A percentile compares a stretch with the other conserved stretches of the same genome.
Evolutionary conservation across 2,329 filamentous ascomycete genomes (phyloP).

Genomic region (Fusarium temperatum): DNA sequence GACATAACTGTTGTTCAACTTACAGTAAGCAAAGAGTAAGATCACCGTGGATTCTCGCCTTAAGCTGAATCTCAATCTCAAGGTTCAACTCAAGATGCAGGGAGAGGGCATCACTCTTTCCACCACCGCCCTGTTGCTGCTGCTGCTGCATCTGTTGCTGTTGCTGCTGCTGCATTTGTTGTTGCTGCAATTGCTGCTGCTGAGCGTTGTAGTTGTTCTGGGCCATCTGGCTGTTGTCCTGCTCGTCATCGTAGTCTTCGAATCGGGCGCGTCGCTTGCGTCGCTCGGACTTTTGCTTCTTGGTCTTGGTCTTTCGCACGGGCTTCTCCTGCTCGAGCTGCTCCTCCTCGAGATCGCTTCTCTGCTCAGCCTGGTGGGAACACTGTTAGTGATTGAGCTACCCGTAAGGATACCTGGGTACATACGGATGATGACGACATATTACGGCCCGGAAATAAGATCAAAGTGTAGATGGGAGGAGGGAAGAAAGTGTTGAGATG

Average conservation of each 20-base stretch:
- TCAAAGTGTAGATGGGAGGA: not conserved
- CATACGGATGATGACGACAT: conserved; percentile 30
- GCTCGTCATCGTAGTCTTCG: conserved; percentile 26
- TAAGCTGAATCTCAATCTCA: conserved; percentile 84
- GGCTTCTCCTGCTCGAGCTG: conserved; percentile 30
- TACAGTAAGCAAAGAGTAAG: conserved; percentile 76
- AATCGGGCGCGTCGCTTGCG: conserved; percentile 31
- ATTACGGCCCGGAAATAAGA: conserved; percentile 5
- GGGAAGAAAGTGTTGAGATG: not conserved
- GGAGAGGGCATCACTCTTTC: conserved; percentile 57
- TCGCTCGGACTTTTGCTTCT: conserved; percentile 32
- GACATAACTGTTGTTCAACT: conserved; percentile 40
- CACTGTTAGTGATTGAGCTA: not conserved
- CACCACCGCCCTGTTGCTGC: conserved; percentile 29
- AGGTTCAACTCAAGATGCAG: conserved; percentile 81
- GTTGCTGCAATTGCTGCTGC: conserved; percentile 28
- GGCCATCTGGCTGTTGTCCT: conserved; percentile 23
- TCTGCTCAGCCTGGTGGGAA: conserved; percentile 11
- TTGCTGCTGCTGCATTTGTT: conserved; percentile 26
- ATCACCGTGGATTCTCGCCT: conserved; percentile 86
- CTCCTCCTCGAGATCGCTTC: conserved; percentile 30
- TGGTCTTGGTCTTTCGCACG: conserved; percentile 30
- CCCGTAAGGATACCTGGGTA: not conserved
- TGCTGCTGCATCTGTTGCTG: conserved; percentile 21
- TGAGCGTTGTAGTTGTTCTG: conserved; percentile 26